A percentile compares a stretch with the other conserved stretches of the same genome.
Evolutionary conservation across 345 rosid species (phyloP).

Genomic region (Excoecaria agallocha): DNA sequence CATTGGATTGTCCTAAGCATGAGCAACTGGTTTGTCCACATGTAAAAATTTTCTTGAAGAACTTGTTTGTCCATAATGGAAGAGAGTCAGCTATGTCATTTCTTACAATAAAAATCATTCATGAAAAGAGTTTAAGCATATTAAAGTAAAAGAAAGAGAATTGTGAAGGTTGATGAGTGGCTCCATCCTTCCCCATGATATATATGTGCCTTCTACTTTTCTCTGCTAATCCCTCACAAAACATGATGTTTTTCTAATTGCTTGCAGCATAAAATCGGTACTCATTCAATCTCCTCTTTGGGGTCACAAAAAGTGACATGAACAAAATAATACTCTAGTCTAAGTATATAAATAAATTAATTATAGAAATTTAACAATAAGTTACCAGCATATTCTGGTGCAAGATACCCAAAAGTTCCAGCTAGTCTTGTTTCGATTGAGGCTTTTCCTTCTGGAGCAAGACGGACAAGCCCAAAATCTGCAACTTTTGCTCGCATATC

Average conservation of each 20-base stretch:
- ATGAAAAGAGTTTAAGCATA: neutral
- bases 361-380: neutral
- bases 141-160: neutral
- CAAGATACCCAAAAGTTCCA: constrained; percentile 93
- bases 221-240: neutral
- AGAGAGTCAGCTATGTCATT: neutral
- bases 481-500: constrained; percentile 91
- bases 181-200: neutral
- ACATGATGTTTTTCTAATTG: neutral
- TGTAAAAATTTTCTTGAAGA: neutral
- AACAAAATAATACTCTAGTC: neutral
- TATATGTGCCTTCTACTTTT: neutral
- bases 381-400: constrained; percentile 92
- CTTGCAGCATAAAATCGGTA: neutral
- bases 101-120: neutral
- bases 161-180: neutral
- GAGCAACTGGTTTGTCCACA: neutral
- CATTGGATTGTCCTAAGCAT: neutral
- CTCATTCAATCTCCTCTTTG: neutral
- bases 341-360: neutral
- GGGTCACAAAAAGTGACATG: neutral
- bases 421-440: constrained; percentile 84
- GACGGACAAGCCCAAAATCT: constrained; percentile 90
- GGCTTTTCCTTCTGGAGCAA: constrained; percentile 80
- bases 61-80: neutral